phyloP scores from a whole-genome alignment of 441 rosid species.

The Cnidoscolus chayamansa region DNA sequence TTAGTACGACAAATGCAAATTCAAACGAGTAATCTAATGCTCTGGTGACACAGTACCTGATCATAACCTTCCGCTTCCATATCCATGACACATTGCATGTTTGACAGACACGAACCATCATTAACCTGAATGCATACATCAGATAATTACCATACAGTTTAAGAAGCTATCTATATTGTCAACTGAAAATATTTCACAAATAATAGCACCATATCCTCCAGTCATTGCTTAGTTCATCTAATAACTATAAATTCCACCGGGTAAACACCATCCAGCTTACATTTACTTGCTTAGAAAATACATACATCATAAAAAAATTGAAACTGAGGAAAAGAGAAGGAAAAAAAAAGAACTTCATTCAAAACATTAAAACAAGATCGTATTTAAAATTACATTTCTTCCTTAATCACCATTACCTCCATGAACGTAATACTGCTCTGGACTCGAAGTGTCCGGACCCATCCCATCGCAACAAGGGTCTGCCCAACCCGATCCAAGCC shows the following conservation, averaged over 20 bases:
- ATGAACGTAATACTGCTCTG: constrained; percentile 84
- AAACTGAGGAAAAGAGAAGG: no score
- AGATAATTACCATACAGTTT: not conserved
- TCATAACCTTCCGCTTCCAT: constrained; percentile 77
- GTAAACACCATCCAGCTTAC: no score
- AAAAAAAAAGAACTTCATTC: no score
- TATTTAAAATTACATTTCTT: not conserved
- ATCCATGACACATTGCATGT: constrained; percentile 89
- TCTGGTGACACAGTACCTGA: constrained; percentile 44
- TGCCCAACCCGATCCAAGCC: constrained; percentile 63
- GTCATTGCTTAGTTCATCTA: not conserved
- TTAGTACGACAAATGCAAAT: not conserved
- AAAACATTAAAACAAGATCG: not conserved
- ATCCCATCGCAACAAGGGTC: constrained; percentile 61
- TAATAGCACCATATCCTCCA: no score
- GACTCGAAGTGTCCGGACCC: constrained; percentile 86
- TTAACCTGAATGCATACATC: constrained; percentile 45
- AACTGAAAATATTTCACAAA: not conserved
- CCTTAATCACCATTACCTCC: constrained; percentile 42
- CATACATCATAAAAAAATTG: no score
- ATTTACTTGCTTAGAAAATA: no score
- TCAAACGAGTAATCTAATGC: not conserved
- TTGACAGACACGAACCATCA: constrained; percentile 91
- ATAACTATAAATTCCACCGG: not conserved
- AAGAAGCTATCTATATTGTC: not conserved